phyloP scores from a whole-genome alignment of 768 basidiomycete genomes.

The Collybia nuda region DNA sequence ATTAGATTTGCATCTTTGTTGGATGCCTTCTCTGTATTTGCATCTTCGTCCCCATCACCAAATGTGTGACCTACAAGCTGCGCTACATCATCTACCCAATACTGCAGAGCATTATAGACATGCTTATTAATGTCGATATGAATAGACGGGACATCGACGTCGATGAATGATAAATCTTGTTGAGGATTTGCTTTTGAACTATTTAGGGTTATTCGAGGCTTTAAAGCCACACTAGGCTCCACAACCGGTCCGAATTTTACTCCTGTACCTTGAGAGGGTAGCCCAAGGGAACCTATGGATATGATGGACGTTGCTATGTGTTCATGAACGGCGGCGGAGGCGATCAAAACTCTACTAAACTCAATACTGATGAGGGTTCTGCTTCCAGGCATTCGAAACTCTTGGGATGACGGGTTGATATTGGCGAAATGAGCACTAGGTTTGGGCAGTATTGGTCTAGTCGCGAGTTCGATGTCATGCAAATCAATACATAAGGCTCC shows the following conservation, averaged over 20 bases:
- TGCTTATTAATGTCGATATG: slow-evolving; percentile 61
- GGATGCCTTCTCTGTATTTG: slow-evolving; percentile 26
- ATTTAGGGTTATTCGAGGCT: slow-evolving; percentile 34
- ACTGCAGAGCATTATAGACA: slow-evolving; percentile 75
- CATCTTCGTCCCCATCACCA: slow-evolving; percentile 16
- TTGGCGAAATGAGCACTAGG: slow-evolving; percentile 1
- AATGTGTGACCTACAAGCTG: slow-evolving; percentile 61
- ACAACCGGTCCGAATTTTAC: too few relatives aligned
- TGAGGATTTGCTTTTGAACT: slow-evolving; percentile 16
- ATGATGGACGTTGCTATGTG: slow-evolving; percentile 43
- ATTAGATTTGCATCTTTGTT: slow-evolving; percentile 67
- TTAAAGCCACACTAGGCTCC: slow-evolving; percentile 14
- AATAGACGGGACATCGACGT: slow-evolving; percentile 61
- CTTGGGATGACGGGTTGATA: too few relatives aligned
- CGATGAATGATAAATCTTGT: slow-evolving; percentile 22
- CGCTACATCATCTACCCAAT: slow-evolving; percentile 84
- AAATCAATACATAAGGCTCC: slow-evolving; percentile 69
- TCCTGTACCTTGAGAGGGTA: slow-evolving; percentile 11
- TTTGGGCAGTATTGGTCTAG: slow-evolving; percentile 23
- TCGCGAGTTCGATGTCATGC: slow-evolving; percentile 45
- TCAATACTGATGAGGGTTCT: slow-evolving; percentile 35
- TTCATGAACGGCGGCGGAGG: slow-evolving; percentile 42
- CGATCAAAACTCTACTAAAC: slow-evolving; percentile 46
- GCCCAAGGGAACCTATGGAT: slow-evolving; percentile 46
- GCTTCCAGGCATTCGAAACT: neutral